phyloP scores from a whole-genome alignment of 495 filamentous ascomycete species.

The Penicillium antarcticum region DNA sequence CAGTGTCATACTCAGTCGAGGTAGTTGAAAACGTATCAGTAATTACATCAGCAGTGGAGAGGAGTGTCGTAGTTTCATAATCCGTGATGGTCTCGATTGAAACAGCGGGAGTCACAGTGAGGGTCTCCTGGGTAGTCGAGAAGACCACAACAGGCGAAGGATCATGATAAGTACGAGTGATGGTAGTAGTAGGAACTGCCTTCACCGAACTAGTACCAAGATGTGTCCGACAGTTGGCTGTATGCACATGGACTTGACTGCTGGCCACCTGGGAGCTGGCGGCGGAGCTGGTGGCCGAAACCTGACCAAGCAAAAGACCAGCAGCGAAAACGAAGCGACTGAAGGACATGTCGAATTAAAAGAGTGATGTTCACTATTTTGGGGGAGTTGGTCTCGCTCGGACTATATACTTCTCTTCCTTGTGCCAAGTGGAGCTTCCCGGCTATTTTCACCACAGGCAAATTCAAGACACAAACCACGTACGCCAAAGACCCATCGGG shows the following conservation, averaged over 20 bases:
- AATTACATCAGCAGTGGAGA: not conserved
- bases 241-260: slow-evolving; percentile 1
- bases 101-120: not conserved
- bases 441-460: slow-evolving; percentile 2
- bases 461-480: not conserved
- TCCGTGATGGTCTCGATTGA: slow-evolving; percentile 2
- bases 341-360: not conserved
- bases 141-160: slow-evolving; percentile 1
- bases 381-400: not conserved
- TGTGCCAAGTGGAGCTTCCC: not conserved
- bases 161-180: not conserved
- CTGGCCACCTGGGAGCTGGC: not conserved
- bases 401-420: not conserved
- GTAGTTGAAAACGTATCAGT: slow-evolving; percentile 8
- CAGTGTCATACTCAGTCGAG: slow-evolving; percentile 4
- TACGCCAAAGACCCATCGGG: not conserved
- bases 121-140: not conserved
- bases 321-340: not conserved
- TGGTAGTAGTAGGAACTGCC: slow-evolving; percentile 1
- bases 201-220: not conserved
- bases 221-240: not conserved
- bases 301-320: not conserved
- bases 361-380: no score
- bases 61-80: slow-evolving; percentile 2
- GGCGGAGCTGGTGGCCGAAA: not conserved